Conservation (phyloP, 140 eudicot genomes). For the Flaveria floridana region DNA sequence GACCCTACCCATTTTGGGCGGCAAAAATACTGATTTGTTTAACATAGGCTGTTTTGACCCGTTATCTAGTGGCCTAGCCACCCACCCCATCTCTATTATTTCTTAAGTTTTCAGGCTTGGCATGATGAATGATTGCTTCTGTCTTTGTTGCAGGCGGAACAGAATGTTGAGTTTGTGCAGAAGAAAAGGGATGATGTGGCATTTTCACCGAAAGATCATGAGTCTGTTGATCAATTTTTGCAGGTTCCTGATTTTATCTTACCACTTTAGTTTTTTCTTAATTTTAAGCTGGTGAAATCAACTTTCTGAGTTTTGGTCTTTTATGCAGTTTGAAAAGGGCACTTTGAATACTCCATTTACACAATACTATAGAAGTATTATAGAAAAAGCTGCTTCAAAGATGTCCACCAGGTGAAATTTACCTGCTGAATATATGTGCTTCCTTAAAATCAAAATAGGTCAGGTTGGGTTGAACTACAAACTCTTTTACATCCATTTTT, state of each 20-base stretch:
- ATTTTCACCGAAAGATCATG: constrained; percentile 77
- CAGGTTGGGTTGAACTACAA: neutral
- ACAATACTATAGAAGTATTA: constrained; percentile 77
- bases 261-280: neutral
- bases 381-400: constrained; percentile 70
- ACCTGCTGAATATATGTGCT: constrained; percentile 8
- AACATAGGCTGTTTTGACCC: neutral
- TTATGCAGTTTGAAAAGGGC: constrained; percentile 74
- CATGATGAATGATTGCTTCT: too few relatives aligned
- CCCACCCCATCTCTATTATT: neutral
- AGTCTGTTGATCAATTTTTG: constrained; percentile 69
- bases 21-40: neutral
- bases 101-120: neutral
- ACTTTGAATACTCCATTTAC: constrained; percentile 53
- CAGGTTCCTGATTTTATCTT: constrained; percentile 48
- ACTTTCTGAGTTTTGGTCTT: constrained; percentile 16
- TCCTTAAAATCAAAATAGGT: neutral
- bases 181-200: constrained; percentile 91
- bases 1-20: neutral
- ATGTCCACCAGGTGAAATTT: constrained; percentile 35
- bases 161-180: constrained; percentile 78
- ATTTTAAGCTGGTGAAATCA: neutral
- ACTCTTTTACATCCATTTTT: neutral
- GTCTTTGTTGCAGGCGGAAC: constrained; percentile 61
- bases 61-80: neutral